phyloP scores from a whole-genome alignment of 768 basidiomycete species.

The Psilocybe azurescens region DNA sequence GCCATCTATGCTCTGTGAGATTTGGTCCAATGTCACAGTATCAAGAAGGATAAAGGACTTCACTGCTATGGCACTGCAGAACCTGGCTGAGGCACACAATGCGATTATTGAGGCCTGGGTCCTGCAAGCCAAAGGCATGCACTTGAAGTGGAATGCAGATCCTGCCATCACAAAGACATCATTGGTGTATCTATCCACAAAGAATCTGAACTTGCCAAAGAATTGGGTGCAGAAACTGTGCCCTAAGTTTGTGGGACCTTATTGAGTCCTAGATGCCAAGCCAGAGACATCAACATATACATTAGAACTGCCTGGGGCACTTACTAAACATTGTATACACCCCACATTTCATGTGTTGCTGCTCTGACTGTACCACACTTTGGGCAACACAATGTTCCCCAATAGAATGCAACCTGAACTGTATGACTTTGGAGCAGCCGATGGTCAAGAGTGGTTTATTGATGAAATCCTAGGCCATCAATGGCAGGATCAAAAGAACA shows the following conservation, averaged over 20 bases:
- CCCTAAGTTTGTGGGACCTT: slow-evolving; percentile 42
- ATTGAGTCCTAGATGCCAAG: slow-evolving; percentile 21
- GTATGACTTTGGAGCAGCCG: slow-evolving; percentile 40
- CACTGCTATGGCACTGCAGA: slow-evolving; percentile 10
- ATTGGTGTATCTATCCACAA: slow-evolving; percentile 38
- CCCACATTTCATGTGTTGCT: slow-evolving; percentile 39
- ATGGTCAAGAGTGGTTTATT: slow-evolving; percentile 42
- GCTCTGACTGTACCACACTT: slow-evolving; percentile 31
- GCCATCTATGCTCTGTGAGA: slow-evolving; percentile 23
- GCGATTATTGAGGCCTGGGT: slow-evolving; percentile 38
- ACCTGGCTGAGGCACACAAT: slow-evolving; percentile 35
- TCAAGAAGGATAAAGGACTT: slow-evolving; percentile 15
- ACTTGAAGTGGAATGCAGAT: slow-evolving; percentile 22
- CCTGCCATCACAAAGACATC: slow-evolving; percentile 26
- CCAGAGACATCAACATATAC: slow-evolving; percentile 22
- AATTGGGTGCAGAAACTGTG: slow-evolving; percentile 33
- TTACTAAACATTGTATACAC: slow-evolving; percentile 29
- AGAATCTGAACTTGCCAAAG: slow-evolving; percentile 39
- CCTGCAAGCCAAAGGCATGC: slow-evolving; percentile 34
- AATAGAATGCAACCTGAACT: slow-evolving; percentile 26
- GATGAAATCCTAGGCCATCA: slow-evolving; percentile 36
- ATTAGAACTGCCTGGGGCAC: slow-evolving; percentile 30
- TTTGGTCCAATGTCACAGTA: not conserved
- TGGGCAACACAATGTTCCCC: slow-evolving; percentile 41
- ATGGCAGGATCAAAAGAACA: slow-evolving; percentile 11